Evolutionary conservation across 2,329 filamentous ascomycete species (phyloP).

Genomic region (Lasiodiplodia gonubiensis): DNA sequence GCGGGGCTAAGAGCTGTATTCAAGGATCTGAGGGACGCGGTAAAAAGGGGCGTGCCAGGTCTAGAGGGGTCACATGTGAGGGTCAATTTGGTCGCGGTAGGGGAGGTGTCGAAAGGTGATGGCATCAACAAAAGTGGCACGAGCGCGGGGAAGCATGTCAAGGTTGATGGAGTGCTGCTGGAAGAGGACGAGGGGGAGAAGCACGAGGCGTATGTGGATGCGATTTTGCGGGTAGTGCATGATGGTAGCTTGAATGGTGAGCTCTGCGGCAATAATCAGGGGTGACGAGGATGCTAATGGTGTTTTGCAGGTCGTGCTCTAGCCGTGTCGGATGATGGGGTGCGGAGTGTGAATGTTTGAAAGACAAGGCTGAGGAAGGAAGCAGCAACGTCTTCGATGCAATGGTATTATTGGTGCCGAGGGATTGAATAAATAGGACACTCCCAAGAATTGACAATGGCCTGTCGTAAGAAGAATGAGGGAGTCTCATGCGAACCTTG

Average conservation of each 20-base stretch:
- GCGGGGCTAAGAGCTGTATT: conserved; percentile 32
- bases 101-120: conserved; percentile 28
- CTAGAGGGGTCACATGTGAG: neutral
- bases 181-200: neutral
- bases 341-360: neutral
- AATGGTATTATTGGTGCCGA: neutral
- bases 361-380: neutral
- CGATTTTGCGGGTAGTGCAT: conserved; percentile 30
- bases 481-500: too few species aligned
- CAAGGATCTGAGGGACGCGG: conserved; percentile 22
- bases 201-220: neutral
- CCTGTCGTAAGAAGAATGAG: too few species aligned
- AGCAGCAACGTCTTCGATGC: neutral
- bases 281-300: neutral
- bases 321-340: neutral
- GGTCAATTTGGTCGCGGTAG: conserved; percentile 27
- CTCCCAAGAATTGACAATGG: neutral
- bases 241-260: conserved; percentile 33
- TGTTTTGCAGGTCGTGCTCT: neutral
- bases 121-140: neutral
- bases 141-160: neutral
- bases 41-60: neutral
- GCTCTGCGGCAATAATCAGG: neutral
- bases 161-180: neutral
- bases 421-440: neutral